Conservation (phyloP, 768 basidiomycete genomes). For the Rhizopogon roseolus region DNA sequence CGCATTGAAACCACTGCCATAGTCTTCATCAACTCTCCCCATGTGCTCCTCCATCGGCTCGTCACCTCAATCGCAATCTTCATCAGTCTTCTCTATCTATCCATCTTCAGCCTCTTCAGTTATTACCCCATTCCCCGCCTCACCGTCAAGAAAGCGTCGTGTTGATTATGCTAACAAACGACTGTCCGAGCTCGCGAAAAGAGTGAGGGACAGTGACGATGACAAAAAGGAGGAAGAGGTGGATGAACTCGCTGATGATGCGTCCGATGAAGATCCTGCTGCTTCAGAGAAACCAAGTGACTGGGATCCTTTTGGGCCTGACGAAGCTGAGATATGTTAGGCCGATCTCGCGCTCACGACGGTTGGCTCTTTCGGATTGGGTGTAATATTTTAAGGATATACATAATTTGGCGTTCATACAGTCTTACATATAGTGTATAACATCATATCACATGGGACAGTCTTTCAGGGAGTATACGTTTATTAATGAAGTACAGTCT, state of each 20-base stretch:
- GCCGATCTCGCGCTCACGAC: background rate
- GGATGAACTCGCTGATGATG: slow-evolving; percentile 11
- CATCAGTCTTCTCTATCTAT: background rate
- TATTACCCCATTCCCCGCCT: slow-evolving; percentile 22
- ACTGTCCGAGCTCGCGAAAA: slow-evolving; percentile 22
- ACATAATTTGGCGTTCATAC: no score
- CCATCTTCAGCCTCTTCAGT: slow-evolving; percentile 17
- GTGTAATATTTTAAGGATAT: no score
- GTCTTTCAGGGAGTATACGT: no score
- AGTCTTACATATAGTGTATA: no score
- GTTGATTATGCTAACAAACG: slow-evolving; percentile 27
- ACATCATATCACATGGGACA: no score
- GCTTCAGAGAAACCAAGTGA: slow-evolving; percentile 23
- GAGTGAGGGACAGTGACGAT: slow-evolving; percentile 21
- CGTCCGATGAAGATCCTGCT: slow-evolving; percentile 15
- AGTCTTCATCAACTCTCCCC: slow-evolving; percentile 25
- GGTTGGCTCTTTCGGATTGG: no score
- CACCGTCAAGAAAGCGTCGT: slow-evolving; percentile 6
- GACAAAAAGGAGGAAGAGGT: slow-evolving; percentile 18
- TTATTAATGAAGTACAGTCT: no score
- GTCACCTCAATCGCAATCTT: no score
- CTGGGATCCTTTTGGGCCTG: slow-evolving; percentile 22
- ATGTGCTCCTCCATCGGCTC: no score
- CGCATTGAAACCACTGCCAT: background rate
- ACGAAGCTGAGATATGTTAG: slow-evolving; percentile 19